Evolutionary conservation across 441 rosid species (phyloP).

Genomic region (Erodium texanum): DNA sequence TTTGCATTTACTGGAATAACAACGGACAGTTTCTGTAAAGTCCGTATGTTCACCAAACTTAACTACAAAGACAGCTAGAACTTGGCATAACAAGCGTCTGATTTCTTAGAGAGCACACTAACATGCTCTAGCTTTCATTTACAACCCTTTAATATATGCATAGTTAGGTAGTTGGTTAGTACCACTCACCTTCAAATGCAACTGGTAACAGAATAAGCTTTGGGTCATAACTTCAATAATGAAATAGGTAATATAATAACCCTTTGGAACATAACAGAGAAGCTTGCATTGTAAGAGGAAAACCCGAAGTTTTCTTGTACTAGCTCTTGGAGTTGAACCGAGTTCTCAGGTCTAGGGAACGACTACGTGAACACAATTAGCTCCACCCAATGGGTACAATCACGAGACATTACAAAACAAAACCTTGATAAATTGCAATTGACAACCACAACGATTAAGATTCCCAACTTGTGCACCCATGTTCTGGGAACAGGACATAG

Average conservation of each 20-base stretch:
- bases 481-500: background rate
- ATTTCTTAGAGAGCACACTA: background rate
- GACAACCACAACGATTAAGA: background rate
- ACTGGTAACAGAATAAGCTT: background rate
- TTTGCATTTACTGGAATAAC: background rate
- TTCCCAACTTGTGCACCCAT: slow-evolving; percentile 3
- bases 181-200: background rate
- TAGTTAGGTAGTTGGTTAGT: background rate
- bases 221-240: too few species aligned
- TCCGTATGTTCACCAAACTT: background rate
- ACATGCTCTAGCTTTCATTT: background rate
- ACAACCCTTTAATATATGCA: background rate
- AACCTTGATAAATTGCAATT: background rate
- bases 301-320: background rate
- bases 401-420: background rate
- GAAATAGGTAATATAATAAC: too few species aligned
- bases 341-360: background rate
- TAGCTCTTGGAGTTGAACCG: background rate
- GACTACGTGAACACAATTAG: background rate
- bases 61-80: background rate
- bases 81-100: background rate
- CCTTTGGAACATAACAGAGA: too few species aligned
- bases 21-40: background rate
- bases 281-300: background rate
- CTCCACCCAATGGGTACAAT: background rate